Percentiles rank a stretch among this genome's conserved stretches.
Evolutionary conservation across 2,329 filamentous ascomycete species (phyloP).

Genomic region (Nannizzia gypsea): DNA sequence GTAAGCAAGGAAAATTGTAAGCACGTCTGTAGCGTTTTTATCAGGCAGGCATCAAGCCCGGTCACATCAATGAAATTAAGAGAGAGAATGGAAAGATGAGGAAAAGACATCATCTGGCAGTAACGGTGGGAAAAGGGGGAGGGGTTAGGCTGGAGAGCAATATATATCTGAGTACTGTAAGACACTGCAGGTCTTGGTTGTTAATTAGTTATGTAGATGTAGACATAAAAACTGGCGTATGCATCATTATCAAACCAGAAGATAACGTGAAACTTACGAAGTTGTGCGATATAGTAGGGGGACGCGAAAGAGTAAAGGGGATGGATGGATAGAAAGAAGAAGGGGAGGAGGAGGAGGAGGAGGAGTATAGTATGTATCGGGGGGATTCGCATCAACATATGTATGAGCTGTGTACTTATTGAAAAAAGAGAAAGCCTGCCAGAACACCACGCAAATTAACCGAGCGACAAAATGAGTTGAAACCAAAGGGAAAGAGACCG

Average conservation of each 20-base stretch:
- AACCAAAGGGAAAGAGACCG: not conserved
- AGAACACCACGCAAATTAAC: constrained; percentile 1
- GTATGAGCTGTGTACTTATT: not conserved
- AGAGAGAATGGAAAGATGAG: not conserved
- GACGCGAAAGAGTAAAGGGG: not conserved
- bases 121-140: not conserved
- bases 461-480: not conserved
- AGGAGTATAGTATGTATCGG: too few relatives aligned
- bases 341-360: not conserved
- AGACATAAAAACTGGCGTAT: not conserved
- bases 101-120: not conserved
- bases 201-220: not conserved
- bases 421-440: not conserved
- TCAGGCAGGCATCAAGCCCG: not conserved
- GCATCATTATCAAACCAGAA: constrained; percentile 3
- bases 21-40: not conserved
- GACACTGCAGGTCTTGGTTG: not conserved
- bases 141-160: not conserved
- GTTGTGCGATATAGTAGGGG: not conserved
- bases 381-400: not conserved
- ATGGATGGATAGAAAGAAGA: not conserved
- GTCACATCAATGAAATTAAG: not conserved
- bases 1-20: not conserved
- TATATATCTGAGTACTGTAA: not conserved
- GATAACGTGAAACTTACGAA: not conserved